Conservation (phyloP, 1,284 basidiomycete species). For the Austroboletus novae-zelandiae region DNA sequence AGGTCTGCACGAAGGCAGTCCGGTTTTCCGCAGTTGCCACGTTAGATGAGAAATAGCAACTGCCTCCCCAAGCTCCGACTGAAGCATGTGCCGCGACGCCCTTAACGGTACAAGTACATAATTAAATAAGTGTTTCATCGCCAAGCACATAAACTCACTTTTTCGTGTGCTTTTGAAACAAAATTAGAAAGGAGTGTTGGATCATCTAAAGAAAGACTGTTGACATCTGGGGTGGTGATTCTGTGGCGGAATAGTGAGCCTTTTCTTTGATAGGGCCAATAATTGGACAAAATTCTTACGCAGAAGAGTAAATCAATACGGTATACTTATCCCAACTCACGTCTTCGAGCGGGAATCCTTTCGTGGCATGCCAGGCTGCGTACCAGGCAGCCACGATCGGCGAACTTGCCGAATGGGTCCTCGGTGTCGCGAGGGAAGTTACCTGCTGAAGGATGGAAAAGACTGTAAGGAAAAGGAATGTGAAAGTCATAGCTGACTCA, state of each 20-base stretch:
- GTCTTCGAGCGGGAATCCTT: conserved; percentile 35
- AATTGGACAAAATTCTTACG: conserved; percentile 1
- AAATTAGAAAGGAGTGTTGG: conserved; percentile 46
- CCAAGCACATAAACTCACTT: conserved; percentile 29
- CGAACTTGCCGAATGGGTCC: not conserved
- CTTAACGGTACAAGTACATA: not conserved
- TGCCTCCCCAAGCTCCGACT: conserved; percentile 81
- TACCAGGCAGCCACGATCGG: conserved; percentile 22
- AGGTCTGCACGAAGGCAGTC: conserved; percentile 63
- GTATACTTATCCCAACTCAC: conserved; percentile 50
- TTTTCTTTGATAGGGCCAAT: not conserved
- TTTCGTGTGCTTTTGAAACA: conserved; percentile 43
- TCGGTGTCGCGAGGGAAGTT: not conserved
- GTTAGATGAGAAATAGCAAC: conserved; percentile 64
- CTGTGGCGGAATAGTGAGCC: conserved; percentile 24
- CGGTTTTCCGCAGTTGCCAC: conserved; percentile 57
- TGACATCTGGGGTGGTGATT: conserved; percentile 42
- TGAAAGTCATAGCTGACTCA: not conserved
- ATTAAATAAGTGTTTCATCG: not conserved
- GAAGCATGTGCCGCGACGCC: conserved; percentile 46
- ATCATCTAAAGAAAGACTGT: conserved; percentile 36
- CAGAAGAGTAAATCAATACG: conserved; percentile 44
- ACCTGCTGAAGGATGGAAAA: not conserved
- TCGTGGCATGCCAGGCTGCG: conserved; percentile 42
- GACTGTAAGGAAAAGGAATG: not conserved